phyloP scores from a whole-genome alignment of 164 flowering plant species.

The Vitis riparia region DNA sequence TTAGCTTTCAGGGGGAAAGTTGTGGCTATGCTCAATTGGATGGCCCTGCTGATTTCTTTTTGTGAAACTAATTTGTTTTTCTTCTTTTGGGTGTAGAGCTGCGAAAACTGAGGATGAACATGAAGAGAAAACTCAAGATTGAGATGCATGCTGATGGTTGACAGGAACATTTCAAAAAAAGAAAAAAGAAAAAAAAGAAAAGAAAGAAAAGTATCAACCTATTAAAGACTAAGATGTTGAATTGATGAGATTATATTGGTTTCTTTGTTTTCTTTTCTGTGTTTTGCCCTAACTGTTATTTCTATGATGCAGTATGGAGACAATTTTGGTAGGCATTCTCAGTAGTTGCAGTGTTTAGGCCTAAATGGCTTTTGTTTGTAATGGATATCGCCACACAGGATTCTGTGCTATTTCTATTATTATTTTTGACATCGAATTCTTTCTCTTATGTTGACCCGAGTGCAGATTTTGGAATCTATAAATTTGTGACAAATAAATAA shows the following conservation, averaged over 20 bases:
- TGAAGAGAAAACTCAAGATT: constrained; percentile 17
- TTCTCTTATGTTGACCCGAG: neutral
- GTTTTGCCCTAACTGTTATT: neutral
- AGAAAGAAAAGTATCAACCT: neutral
- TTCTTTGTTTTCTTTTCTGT: neutral
- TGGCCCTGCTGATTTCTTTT: too few relatives aligned
- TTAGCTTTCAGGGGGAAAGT: too few relatives aligned
- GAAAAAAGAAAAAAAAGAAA: neutral
- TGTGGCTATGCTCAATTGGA: too few relatives aligned
- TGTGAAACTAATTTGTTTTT: neutral
- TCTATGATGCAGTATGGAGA: constrained; percentile 7
- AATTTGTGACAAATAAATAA: neutral
- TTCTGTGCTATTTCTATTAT: neutral
- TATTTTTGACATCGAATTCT: neutral
- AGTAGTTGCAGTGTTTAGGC: neutral
- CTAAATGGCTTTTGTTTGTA: constrained; percentile 8
- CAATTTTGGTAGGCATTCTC: constrained; percentile 24
- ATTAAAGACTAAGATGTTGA: neutral
- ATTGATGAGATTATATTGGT: neutral
- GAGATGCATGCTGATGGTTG: neutral
- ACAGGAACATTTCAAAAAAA: too few relatives aligned
- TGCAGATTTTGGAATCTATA: neutral
- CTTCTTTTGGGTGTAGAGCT: constrained; percentile 19
- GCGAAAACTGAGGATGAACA: constrained; percentile 18
- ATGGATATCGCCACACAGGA: neutral